phyloP scores from a whole-genome alignment of 2,329 filamentous ascomycete species.

The Pyrenochaeta sp. region DNA sequence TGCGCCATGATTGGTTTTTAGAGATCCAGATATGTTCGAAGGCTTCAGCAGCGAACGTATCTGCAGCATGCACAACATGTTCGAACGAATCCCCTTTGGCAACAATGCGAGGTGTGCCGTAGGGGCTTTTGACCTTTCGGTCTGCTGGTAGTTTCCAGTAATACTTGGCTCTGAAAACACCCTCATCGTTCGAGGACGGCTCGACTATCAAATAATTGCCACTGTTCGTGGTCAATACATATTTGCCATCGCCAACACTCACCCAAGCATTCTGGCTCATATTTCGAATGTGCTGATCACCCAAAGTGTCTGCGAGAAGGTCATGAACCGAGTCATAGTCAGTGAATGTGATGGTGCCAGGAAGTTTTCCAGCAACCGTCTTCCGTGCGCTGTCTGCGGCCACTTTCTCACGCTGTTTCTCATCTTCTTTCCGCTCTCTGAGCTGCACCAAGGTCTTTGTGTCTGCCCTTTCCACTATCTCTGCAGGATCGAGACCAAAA shows the following conservation, averaged over 20 bases:
- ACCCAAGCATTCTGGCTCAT: conserved; percentile 86
- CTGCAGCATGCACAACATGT: conserved; percentile 82
- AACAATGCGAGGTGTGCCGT: conserved; percentile 73
- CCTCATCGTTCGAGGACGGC: conserved; percentile 51
- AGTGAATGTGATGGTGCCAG: conserved; percentile 75
- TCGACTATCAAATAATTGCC: conserved; percentile 68
- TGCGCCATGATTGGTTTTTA: conserved; percentile 74
- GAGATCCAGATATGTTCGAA: conserved; percentile 75
- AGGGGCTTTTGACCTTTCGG: conserved; percentile 62
- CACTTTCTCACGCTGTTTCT: conserved; percentile 55
- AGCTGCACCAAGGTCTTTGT: conserved; percentile 68
- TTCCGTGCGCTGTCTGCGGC: conserved; percentile 74
- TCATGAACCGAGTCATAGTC: conserved; percentile 95
- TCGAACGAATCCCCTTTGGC: conserved; percentile 71
- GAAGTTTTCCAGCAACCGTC: conserved; percentile 29
- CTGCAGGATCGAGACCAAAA: conserved; percentile 87
- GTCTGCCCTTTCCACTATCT: conserved; percentile 74
- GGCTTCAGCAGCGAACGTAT: conserved; percentile 75
- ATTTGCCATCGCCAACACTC: conserved; percentile 73
- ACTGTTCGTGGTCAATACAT: conserved; percentile 71
- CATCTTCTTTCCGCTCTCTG: conserved; percentile 57
- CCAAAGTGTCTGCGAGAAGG: conserved; percentile 81
- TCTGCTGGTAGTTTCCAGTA: conserved; percentile 51
- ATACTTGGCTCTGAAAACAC: conserved; percentile 51
- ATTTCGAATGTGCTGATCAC: conserved; percentile 78